Base-by-base conservation (phyloP, 768 basidiomycete species). In the Neoboletus brunneissimus region DNA sequence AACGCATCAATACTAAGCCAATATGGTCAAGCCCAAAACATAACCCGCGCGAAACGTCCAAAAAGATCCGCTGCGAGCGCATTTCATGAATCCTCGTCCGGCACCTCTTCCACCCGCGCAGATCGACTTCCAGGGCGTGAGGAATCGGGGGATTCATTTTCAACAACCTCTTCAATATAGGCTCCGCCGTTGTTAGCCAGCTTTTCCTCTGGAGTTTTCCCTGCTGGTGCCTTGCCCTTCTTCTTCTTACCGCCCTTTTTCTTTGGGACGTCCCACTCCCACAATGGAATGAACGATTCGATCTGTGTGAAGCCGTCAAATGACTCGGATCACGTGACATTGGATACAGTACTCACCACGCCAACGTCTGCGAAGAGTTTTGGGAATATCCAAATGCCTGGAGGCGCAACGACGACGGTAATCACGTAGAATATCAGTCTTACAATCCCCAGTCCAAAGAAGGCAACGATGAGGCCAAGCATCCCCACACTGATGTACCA, bases 371-470 rank as follows among this genome's bases (percentile, higher is more conserved):
- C 97, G 62, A 99, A 98, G 32, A 99, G 76, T 69, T 96, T 88
- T 0, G 97, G 97, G 79, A 98, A 99, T 76, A 98, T 89, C 97
- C 97, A 99, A 47, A 99, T 97, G 42, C 95, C 97, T 15, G 93
- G 93, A 57, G 86, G 85, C 32, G 85, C 86, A 54, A 84, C 84
- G 66, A 98, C 73, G 61, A 95, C 70, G n/a, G 96, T 95, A 66
- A 94, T 84, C 72, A 95, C 81, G 75, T 94, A 98, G 77, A 98
- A 88, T 64, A 99, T 89, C 52, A 98, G 78, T 49, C 97, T 84
- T 51, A 98, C 79, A 62, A 98, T 84, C 16, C 94, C 92, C 57
- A 98, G 82, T 12, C 72, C 94, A 68, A 98, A 93, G 78, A 99
- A 95, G 55, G 92, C 76, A 34, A 85, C 95, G 55, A 98, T 83